Evolutionary conservation across 371 early-diverging fungal species (phyloP).

Genomic region (Rhizopus stolonifer): DNA sequence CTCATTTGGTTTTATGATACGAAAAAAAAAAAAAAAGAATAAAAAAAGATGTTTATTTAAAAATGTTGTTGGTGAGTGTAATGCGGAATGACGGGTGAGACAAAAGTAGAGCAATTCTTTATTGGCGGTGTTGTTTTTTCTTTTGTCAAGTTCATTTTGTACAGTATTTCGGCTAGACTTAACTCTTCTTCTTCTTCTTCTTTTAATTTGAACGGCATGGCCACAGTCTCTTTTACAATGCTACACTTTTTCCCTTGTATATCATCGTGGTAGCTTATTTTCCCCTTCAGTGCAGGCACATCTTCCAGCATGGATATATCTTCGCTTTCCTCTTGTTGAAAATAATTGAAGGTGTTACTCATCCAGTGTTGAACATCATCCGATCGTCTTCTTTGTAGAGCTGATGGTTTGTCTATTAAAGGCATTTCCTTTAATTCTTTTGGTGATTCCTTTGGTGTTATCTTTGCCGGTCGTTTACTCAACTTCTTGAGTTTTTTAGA

Average conservation of each 20-base stretch:
- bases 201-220: background rate
- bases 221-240: background rate
- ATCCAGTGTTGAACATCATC: constrained; percentile 48
- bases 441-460: background rate
- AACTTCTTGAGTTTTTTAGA: constrained; percentile 15
- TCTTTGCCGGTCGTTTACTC: constrained; percentile 19
- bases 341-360: constrained; percentile 1
- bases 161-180: constrained; percentile 37
- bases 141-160: constrained; percentile 23
- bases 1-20: too few relatives aligned
- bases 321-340: too few relatives aligned
- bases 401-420: constrained; percentile 25
- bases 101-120: too few relatives aligned
- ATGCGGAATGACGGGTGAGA: constrained; percentile 27
- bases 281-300: too few relatives aligned
- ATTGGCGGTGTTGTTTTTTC: constrained; percentile 8
- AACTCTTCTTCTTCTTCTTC: constrained; percentile 35
- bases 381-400: constrained; percentile 40
- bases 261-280: too few relatives aligned
- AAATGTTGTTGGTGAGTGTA: constrained; percentile 7
- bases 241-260: background rate
- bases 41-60: too few relatives aligned
- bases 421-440: constrained; percentile 2
- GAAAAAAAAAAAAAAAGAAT: too few relatives aligned
- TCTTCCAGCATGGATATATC: too few relatives aligned